Conservation (phyloP, 257 asterid genomes). For the Gentiana macrophylla region DNA sequence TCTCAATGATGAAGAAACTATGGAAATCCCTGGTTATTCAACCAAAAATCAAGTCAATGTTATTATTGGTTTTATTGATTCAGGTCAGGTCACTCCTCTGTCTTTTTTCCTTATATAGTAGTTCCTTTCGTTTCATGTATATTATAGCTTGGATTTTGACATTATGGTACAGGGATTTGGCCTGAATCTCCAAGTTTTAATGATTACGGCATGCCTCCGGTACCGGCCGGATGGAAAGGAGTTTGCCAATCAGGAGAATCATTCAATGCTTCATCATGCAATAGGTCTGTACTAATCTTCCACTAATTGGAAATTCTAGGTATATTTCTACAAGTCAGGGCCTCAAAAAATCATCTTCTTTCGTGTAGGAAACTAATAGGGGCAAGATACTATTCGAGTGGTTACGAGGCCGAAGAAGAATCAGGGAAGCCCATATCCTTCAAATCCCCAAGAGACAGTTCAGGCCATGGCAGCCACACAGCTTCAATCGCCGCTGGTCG, state of each 20-base stretch:
- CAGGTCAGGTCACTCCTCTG: constrained; percentile 70
- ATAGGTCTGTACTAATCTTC: constrained; percentile 42
- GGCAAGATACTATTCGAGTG: constrained; percentile 79
- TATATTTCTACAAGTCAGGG: too few relatives aligned
- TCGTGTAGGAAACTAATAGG: constrained; percentile 74
- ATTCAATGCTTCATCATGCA: constrained; percentile 72
- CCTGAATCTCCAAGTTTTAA: constrained; percentile 88
- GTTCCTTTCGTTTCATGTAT: background rate
- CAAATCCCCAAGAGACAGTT: constrained; percentile 71
- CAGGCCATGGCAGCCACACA: constrained; percentile 90
- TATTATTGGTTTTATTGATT: constrained; percentile 85
- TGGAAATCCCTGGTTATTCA: constrained; percentile 88
- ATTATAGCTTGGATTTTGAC: too few relatives aligned
- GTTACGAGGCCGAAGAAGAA: constrained; percentile 71
- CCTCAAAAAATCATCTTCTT: background rate
- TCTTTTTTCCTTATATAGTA: background rate
- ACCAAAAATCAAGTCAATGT: constrained; percentile 90
- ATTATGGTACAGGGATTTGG: constrained; percentile 65
- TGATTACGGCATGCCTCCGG: constrained; percentile 77
- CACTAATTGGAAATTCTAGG: constrained; percentile 2
- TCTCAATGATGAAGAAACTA: constrained; percentile 60
- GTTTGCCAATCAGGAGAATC: constrained; percentile 79
- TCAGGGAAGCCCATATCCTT: constrained; percentile 29
- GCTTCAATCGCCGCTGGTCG: constrained; percentile 97
- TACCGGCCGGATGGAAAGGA: constrained; percentile 87